These are phyloP conservation scores for Meyerozyma sp. DNA, from an alignment of 1,139 yeast species.

Conservation along the genomic window DNA sequence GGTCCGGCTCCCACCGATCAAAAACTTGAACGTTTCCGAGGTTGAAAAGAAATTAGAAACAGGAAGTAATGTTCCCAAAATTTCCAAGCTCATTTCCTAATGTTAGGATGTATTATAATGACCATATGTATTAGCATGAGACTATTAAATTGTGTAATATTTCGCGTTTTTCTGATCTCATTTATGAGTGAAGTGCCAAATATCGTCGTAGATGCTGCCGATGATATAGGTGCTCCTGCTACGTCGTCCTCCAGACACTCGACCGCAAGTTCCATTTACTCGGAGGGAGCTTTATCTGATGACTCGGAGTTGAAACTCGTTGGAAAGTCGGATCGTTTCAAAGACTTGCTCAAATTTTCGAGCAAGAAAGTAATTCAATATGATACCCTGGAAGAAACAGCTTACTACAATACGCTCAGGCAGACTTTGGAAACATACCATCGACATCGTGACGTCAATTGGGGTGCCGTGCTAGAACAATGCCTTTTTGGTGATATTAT, in stretches of 20 bases:
- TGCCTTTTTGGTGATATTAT: constrained; percentile 9
- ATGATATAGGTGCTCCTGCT: not conserved
- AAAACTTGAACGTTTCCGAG: constrained; percentile 9
- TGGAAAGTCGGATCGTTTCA: not conserved
- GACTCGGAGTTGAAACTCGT: constrained; percentile 3
- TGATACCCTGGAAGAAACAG: not conserved
- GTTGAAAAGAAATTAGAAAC: constrained; percentile 3
- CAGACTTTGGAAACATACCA: not conserved
- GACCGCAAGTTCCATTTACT: constrained; percentile 7
- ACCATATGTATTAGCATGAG: constrained; percentile 1
- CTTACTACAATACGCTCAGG: not conserved
- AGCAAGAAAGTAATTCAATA: not conserved
- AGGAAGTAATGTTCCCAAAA: constrained; percentile 24
- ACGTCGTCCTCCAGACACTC: constrained; percentile 5
- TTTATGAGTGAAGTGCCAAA: constrained; percentile 2
- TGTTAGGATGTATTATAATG: not conserved
- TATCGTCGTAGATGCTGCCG: not conserved
- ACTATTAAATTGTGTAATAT: constrained; percentile 3
- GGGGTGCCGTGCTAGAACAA: constrained; percentile 7
- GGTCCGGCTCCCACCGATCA: constrained; percentile 22
- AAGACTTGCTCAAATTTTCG: not conserved
- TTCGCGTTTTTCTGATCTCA: constrained; percentile 3
- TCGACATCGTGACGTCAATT: constrained; percentile 4
- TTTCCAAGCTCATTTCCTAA: constrained; percentile 24
- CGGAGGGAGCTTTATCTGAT: constrained; percentile 7